phyloP scores from a whole-genome alignment of 257 asterid genomes.

The Capsicum baccatum region DNA sequence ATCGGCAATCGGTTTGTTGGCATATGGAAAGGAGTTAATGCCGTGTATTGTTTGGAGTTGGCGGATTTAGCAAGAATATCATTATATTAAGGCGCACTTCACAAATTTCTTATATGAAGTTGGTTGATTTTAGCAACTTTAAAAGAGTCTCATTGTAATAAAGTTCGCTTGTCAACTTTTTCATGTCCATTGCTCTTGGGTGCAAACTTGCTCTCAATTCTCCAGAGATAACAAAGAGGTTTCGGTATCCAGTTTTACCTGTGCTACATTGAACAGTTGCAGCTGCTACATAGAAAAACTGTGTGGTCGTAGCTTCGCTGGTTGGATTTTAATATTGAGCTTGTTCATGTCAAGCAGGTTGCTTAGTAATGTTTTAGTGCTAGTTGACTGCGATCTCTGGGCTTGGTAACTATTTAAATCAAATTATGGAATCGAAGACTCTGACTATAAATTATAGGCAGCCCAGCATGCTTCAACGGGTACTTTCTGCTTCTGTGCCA shows the following conservation, averaged over 20 bases:
- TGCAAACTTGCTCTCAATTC: not conserved
- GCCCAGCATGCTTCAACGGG: slow-evolving; percentile 52
- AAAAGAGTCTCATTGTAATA: not conserved
- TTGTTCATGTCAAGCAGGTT: slow-evolving; percentile 31
- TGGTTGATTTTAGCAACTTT: slow-evolving; percentile 2
- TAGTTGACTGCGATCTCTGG: slow-evolving; percentile 30
- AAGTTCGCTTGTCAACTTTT: slow-evolving; percentile 17
- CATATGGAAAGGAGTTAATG: not conserved
- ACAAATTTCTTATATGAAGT: slow-evolving; percentile 3
- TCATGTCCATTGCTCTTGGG: slow-evolving; percentile 13
- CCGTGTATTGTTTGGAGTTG: not conserved
- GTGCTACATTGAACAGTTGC: slow-evolving; percentile 13
- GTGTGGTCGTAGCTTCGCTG: slow-evolving; percentile 33
- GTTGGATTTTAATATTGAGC: slow-evolving; percentile 38
- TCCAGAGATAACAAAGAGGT: slow-evolving; percentile 23
- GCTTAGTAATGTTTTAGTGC: slow-evolving; percentile 41
- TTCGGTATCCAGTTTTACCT: slow-evolving; percentile 5
- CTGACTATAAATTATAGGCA: slow-evolving; percentile 39
- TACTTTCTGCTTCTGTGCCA: slow-evolving; percentile 80
- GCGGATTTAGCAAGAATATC: slow-evolving; percentile 9
- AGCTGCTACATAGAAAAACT: slow-evolving; percentile 9
- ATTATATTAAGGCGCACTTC: not conserved
- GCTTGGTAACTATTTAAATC: slow-evolving; percentile 38
- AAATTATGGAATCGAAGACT: slow-evolving; percentile 63
- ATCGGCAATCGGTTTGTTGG: not conserved